Base-by-base conservation (phyloP, 2,329 filamentous ascomycete genomes). In the Gliomastix tumulicola region DNA sequence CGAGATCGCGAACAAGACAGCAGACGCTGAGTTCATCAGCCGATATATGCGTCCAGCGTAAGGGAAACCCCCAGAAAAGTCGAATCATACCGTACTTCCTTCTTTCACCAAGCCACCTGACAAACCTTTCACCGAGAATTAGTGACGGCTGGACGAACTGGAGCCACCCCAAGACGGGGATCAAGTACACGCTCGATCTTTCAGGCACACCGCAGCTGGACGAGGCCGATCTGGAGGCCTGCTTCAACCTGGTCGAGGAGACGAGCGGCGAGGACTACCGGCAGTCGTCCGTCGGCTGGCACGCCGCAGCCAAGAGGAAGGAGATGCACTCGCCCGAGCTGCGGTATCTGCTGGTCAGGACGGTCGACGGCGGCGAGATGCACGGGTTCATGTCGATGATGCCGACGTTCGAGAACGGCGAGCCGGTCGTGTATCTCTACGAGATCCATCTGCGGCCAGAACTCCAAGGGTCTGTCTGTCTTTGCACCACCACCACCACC, bases 391-490 rank as follows among this genome's bases (percentile, higher is more conserved):
- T 72, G 2, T 84, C 79, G n/a, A 64, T 85, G 49, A 81, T 84
- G 79, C 71, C 82, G n/a, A 82, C 79, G 3, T 74, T 74, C 48
- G 82, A 87, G 50, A 76, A 80, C 42, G 69, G 69, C 2, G 61
- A 76, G 40, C 66, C 78, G 0, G 83, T 88, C 3, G 53, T 88
- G 16, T 90, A 88, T 56, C 81, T 84, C 55, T 90, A 88, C 54
- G 84, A 90, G 59, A 76, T 90, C 23, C 84, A 90, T 50, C 68
- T 89, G 4, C 57, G 65, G 25, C 59, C 67, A 2, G 57, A 64
- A 2, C 53, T 84, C 5, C 72, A 75, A 45, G 69, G 79, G 62
- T 76, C 55, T 43, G 60, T 58, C n/a, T n/a, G n/a, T 32, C 17
- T 17, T 15, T 13, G 30, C 35, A 34, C 17, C 34, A 16, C 18